Percentiles rank a stretch among this genome's conserved stretches.
Conservation (phyloP, 176 grass and related monocot genomes). For the Elaeis guineensis region DNA sequence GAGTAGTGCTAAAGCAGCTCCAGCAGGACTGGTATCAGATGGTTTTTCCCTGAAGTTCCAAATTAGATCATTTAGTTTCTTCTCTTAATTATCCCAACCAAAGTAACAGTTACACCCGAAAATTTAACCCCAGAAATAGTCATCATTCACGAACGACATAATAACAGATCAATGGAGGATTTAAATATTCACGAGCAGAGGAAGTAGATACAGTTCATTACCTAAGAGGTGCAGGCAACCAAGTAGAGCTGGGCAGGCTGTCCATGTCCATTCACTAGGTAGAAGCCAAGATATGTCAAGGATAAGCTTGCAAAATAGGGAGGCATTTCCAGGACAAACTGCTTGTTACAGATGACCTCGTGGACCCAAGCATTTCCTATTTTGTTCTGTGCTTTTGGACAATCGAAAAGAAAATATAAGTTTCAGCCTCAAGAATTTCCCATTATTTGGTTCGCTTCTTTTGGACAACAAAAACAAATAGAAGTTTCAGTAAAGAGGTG, state of each 20-base stretch:
- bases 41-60: conserved; percentile 42
- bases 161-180: neutral
- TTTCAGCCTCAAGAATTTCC: too few species aligned
- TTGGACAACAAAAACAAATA: too few species aligned
- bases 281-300: conserved; percentile 66
- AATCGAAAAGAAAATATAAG: too few species aligned
- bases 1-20: too few species aligned
- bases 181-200: neutral
- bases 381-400: too few species aligned
- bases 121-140: neutral
- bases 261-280: conserved; percentile 78
- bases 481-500: too few species aligned
- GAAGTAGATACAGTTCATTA: conserved; percentile 11
- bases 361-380: too few species aligned
- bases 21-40: too few species aligned
- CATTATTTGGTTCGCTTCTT: too few species aligned
- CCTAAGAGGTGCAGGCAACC: conserved; percentile 83
- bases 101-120: conserved; percentile 37
- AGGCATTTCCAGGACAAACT: too few species aligned
- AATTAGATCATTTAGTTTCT: conserved; percentile 56
- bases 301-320: conserved; percentile 43
- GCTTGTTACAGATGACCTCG: too few species aligned
- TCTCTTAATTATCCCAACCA: conserved; percentile 58
- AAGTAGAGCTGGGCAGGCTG: conserved; percentile 92
- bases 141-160: neutral